Evolutionary conservation across 306 rosid genomes (phyloP).

Genomic region (Sesbania bispinosa): DNA sequence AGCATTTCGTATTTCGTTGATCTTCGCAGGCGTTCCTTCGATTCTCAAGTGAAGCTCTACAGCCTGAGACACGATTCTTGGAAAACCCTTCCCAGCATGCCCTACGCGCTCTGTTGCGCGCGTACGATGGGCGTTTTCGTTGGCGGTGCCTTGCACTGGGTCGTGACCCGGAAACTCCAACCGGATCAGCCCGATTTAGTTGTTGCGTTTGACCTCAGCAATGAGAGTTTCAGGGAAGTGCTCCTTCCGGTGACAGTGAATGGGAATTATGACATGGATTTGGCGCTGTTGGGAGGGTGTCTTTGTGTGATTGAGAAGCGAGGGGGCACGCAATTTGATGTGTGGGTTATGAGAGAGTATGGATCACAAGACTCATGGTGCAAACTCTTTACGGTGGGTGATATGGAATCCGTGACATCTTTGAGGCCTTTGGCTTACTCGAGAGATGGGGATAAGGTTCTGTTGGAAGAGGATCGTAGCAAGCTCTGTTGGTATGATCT

Average conservation of each 20-base stretch:
- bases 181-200: slow-evolving; percentile 35
- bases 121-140: slow-evolving; percentile 57
- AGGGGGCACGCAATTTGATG: slow-evolving; percentile 28
- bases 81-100: slow-evolving; percentile 50
- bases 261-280: slow-evolving; percentile 35
- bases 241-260: slow-evolving; percentile 39
- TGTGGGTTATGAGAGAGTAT: slow-evolving; percentile 67
- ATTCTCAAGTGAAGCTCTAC: slow-evolving; percentile 49
- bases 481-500: slow-evolving; percentile 63
- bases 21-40: slow-evolving; percentile 26
- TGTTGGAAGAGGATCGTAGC: slow-evolving; percentile 40
- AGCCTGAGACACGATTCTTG: slow-evolving; percentile 46
- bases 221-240: slow-evolving; percentile 45
- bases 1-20: slow-evolving; percentile 56
- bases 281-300: slow-evolving; percentile 43
- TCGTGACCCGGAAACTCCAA: slow-evolving; percentile 38
- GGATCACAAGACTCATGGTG: slow-evolving; percentile 54
- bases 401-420: neutral
- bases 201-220: slow-evolving; percentile 43
- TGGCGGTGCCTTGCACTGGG: slow-evolving; percentile 63
- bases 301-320: slow-evolving; percentile 53
- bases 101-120: slow-evolving; percentile 48
- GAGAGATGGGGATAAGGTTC: slow-evolving; percentile 31
- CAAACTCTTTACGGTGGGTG: slow-evolving; percentile 34
- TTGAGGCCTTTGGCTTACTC: slow-evolving; percentile 63